A percentile compares a stretch with the other conserved stretches of the same genome.
phyloP scores from a whole-genome alignment of 768 basidiomycete genomes.

The Leccinum ochraceum region DNA sequence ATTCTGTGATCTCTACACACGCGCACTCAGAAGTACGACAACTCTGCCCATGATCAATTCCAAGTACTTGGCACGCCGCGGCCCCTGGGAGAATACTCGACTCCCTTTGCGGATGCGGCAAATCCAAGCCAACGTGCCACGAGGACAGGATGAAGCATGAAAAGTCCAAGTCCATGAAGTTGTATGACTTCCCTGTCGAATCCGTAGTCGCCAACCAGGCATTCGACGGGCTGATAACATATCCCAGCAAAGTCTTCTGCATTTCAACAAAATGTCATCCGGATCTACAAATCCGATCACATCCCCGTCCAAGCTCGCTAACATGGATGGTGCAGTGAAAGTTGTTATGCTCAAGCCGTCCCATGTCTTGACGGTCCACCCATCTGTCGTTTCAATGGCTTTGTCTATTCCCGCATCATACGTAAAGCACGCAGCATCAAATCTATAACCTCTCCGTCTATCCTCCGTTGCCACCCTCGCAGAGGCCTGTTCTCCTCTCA shows the following conservation, averaged over 20 bases:
- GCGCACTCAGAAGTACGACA: too few relatives aligned
- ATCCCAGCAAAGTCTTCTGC: too few relatives aligned
- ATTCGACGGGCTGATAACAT: conserved; percentile 58
- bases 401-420: conserved; percentile 53
- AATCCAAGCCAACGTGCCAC: conserved; percentile 16
- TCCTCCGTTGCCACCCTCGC: too few relatives aligned
- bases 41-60: too few relatives aligned
- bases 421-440: conserved; percentile 76
- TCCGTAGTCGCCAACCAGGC: conserved; percentile 57
- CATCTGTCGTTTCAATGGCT: conserved; percentile 26
- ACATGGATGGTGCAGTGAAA: conserved; percentile 85
- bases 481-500: too few relatives aligned
- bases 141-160: conserved; percentile 39
- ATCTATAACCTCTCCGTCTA: conserved; percentile 54
- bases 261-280: conserved; percentile 32
- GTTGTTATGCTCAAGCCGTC: conserved; percentile 91
- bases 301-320: conserved; percentile 75
- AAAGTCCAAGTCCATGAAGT: conserved; percentile 48
- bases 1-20: too few relatives aligned
- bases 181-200: conserved; percentile 38
- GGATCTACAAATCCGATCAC: conserved; percentile 86
- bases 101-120: too few relatives aligned
- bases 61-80: too few relatives aligned
- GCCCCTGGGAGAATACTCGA: too few relatives aligned
- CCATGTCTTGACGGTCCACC: conserved; percentile 53